Conservation (phyloP, 169 alveolate species). For the Amoebophrya sp. region DNA sequence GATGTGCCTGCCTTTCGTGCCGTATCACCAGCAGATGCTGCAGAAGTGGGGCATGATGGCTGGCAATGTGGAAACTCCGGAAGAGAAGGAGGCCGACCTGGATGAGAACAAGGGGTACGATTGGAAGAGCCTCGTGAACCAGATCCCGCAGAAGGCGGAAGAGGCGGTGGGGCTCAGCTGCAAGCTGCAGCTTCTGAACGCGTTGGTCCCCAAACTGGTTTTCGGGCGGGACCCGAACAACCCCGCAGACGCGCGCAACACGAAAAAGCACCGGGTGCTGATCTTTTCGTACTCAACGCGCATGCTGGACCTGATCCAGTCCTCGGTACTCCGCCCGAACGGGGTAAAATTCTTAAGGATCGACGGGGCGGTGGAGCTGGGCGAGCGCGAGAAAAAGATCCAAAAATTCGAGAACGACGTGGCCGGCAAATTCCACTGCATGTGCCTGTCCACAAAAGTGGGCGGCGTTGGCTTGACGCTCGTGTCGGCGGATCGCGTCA, state of each 20-base stretch:
- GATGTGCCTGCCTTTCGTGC: neutral
- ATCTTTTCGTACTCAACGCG: neutral
- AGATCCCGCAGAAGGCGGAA: neutral
- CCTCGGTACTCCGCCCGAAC: neutral
- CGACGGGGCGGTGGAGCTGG: neutral
- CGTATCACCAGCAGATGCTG: neutral
- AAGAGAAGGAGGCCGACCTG: neutral
- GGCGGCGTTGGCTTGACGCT: neutral
- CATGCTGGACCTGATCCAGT: neutral
- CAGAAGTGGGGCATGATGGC: neutral
- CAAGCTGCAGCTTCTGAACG: neutral
- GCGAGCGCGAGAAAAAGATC: neutral
- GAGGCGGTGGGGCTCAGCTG: neutral
- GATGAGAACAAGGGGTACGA: neutral
- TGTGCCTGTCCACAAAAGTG: neutral
- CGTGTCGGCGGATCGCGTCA: neutral
- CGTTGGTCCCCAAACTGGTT: neutral
- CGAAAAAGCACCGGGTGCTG: neutral
- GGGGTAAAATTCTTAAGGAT: neutral
- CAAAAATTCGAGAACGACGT: neutral
- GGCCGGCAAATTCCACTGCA: neutral
- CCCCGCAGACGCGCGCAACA: too few species aligned
- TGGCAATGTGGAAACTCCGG: too few species aligned
- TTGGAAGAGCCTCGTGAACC: neutral
- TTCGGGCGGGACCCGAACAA: too few species aligned